These are phyloP conservation scores for Trypanosoma avium DNA, from an alignment of 208 protist genomes.

Conservation along the genomic window DNA sequence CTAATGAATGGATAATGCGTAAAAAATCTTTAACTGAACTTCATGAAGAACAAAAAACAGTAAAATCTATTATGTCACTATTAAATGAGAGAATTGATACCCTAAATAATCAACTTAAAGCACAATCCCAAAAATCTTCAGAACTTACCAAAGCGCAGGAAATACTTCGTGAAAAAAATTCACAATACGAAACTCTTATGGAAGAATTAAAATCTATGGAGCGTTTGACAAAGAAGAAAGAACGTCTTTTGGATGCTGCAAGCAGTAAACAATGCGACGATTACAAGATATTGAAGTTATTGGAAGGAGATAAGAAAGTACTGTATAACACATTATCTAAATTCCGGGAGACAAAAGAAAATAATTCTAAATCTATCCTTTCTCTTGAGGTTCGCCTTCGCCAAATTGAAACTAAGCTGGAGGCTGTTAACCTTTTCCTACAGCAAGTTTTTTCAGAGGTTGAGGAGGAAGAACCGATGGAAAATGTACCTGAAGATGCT, in stretches of 20 bases:
- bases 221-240: slow-evolving; percentile 82
- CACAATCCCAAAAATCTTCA: slow-evolving; percentile 38
- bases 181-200: slow-evolving; percentile 35
- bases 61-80: slow-evolving; percentile 41
- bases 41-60: slow-evolving; percentile 48
- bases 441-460: slow-evolving; percentile 75
- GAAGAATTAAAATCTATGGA: slow-evolving; percentile 66
- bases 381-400: slow-evolving; percentile 73
- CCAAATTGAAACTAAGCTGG: slow-evolving; percentile 72
- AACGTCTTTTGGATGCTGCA: slow-evolving; percentile 52
- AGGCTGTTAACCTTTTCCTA: slow-evolving; percentile 73
- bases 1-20: slow-evolving; percentile 55
- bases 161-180: slow-evolving; percentile 39
- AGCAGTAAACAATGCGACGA: slow-evolving; percentile 35
- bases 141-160: slow-evolving; percentile 56
- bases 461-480: slow-evolving; percentile 41
- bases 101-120: slow-evolving; percentile 41
- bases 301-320: slow-evolving; percentile 78
- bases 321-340: slow-evolving; percentile 71
- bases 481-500: slow-evolving; percentile 49
- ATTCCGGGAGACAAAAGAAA: slow-evolving; percentile 62
- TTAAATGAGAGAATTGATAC: slow-evolving; percentile 51
- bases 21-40: slow-evolving; percentile 38
- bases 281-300: slow-evolving; percentile 64
- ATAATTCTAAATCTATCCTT: slow-evolving; percentile 76